Evolutionary conservation across 2,329 filamentous ascomycete species (phyloP).

Genomic region (Calonectria henricotiae): DNA sequence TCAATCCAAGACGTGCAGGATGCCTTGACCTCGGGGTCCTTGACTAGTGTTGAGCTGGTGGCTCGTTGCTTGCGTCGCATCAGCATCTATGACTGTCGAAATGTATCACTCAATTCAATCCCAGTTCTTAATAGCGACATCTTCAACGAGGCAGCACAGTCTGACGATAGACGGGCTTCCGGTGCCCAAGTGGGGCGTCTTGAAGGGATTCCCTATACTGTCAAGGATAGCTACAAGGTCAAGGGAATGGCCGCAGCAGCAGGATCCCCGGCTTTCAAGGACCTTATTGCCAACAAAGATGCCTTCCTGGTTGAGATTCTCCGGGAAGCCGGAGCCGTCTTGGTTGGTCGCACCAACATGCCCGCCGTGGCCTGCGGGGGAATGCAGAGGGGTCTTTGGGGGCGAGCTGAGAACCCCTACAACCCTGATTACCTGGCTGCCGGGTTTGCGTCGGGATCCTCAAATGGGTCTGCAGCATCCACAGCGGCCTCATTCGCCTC

Average conservation of each 20-base stretch:
- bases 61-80: conserved; percentile 50
- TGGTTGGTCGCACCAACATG: conserved; percentile 70
- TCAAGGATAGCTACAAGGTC: conserved; percentile 73
- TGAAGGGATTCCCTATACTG: conserved; percentile 72
- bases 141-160: conserved; percentile 51
- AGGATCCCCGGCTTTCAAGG: conserved; percentile 70
- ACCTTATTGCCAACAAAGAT: conserved; percentile 68
- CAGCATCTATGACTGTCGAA: conserved; percentile 48
- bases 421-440: conserved; percentile 69
- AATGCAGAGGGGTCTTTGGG: conserved; percentile 73
- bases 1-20: conserved; percentile 49
- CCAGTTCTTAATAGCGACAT: conserved; percentile 49
- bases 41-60: conserved; percentile 53
- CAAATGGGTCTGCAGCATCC: conserved; percentile 70
- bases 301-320: conserved; percentile 66
- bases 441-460: conserved; percentile 72
- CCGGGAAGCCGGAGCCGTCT: conserved; percentile 55
- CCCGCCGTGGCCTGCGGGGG: conserved; percentile 72
- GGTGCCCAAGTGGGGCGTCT: conserved; percentile 49
- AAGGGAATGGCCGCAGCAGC: conserved; percentile 68
- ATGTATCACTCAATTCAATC: conserved; percentile 49
- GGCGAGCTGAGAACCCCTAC: conserved; percentile 71
- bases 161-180: conserved; percentile 48
- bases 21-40: conserved; percentile 42
- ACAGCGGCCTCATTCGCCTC: conserved; percentile 67